Conservation (phyloP, 192 early-diverging fungal species). For the Coemansia sp. region DNA sequence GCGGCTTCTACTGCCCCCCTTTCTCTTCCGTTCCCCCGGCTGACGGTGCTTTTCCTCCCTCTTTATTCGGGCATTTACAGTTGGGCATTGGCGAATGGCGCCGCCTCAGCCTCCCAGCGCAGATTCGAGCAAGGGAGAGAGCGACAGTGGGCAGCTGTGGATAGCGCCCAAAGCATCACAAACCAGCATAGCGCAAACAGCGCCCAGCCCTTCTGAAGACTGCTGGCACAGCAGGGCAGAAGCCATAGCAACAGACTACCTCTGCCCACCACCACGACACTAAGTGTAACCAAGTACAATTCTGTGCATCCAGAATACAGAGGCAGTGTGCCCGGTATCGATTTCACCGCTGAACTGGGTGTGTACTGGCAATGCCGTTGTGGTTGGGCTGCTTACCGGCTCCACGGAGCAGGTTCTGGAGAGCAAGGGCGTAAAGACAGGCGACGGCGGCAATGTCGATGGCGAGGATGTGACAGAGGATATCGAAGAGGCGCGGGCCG, state of each 20-base stretch:
- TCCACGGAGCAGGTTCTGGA: too few relatives aligned
- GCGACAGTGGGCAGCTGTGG: slow-evolving; percentile 45
- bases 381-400: slow-evolving; percentile 51
- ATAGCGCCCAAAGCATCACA: slow-evolving; percentile 36
- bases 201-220: background rate
- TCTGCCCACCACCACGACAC: too few relatives aligned
- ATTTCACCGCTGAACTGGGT: slow-evolving; percentile 43
- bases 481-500: slow-evolving; percentile 1
- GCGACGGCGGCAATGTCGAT: background rate
- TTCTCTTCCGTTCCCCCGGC: too few relatives aligned
- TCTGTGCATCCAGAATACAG: too few relatives aligned
- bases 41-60: too few relatives aligned
- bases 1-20: too few relatives aligned
- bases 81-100: too few relatives aligned
- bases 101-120: background rate
- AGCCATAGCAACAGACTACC: too few relatives aligned
- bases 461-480: background rate
- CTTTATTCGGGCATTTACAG: too few relatives aligned
- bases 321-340: too few relatives aligned
- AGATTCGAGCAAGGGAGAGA: slow-evolving; percentile 14
- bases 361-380: slow-evolving; percentile 59
- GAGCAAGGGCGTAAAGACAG: background rate
- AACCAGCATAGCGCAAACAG: slow-evolving; percentile 1
- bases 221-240: background rate
- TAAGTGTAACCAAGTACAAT: too few relatives aligned